A percentile compares a stretch with the other conserved stretches of the same genome.
Evolutionary conservation across 306 rosid species (phyloP).

Genomic region (Prunus davidiana): DNA sequence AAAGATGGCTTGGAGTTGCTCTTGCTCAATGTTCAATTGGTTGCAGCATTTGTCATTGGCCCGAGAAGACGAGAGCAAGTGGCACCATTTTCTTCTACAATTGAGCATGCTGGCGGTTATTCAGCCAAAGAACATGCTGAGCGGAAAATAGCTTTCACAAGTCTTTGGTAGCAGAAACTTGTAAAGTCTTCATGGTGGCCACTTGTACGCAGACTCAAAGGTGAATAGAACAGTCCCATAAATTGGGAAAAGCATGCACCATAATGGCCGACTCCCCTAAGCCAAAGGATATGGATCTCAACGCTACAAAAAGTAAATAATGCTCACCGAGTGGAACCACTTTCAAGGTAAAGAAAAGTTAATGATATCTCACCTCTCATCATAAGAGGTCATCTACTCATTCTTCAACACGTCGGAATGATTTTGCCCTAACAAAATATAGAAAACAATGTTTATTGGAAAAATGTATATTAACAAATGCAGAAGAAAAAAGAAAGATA

Average conservation of each 20-base stretch:
- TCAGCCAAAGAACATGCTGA: neutral
- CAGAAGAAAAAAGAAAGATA: neutral
- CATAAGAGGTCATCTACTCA: constrained; percentile 31
- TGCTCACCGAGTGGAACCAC: neutral
- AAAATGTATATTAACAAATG: constrained; percentile 2
- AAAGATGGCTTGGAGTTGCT: neutral
- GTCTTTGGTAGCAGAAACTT: neutral
- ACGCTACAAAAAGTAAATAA: neutral
- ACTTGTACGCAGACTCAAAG: neutral
- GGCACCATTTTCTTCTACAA: neutral
- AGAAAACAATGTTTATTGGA: constrained; percentile 8
- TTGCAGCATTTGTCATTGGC: neutral
- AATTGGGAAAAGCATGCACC: neutral
- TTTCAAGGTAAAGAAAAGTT: neutral
- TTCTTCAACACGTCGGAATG: constrained; percentile 43
- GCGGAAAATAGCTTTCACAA: neutral
- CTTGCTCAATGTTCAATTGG: neutral
- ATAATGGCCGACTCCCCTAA: neutral
- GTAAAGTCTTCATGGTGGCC: neutral
- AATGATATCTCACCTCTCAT: constrained; percentile 33
- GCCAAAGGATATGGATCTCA: neutral
- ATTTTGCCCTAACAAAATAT: constrained; percentile 51
- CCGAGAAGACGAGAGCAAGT: neutral
- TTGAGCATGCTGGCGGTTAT: neutral
- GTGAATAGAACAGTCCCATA: neutral